Evolutionary conservation across 164 flowering plant genomes (phyloP), one percentile per base, ranked within the genome.

Genomic region (Echeveria elegans): DNA sequence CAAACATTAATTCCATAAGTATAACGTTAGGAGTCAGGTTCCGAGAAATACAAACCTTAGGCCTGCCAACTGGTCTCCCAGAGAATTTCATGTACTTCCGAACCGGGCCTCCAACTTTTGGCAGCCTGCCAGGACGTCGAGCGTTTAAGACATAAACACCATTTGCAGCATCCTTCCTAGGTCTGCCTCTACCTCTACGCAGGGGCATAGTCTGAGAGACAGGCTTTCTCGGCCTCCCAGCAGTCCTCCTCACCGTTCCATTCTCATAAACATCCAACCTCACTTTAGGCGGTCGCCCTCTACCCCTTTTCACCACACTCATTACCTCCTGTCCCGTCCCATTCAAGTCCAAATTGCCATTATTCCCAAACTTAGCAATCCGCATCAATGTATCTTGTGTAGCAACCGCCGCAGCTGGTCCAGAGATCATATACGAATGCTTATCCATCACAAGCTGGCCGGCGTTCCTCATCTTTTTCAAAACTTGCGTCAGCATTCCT

Each of bases 341-440:
- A 19, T 53, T 53, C 31, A 53, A 53, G 15, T 69, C 71, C n/a
- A n/a, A 14, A 67, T 50, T 4, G 66, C 43, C 30, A n/a, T n/a
- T n/a, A n/a, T 48, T 62, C 24, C 38, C 68, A 18, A 19, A 24
- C 59, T 31, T 5, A 4, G 38, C 19, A 24, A 34, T n/a, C 53
- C 16, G 61, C 48, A 19, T 14, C 48, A 64, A 23, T 4, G 40
- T 38, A 26, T 29, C 38, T 37, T 18, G 68, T 63, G 23, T 69
- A 18, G 45, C 14, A 40, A 15, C 0, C 0, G 68, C 36, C 8
- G 71, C 71, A 59, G 48, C 72, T 65, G 86, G 71, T 72, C 79
- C 72, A 24, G 86, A 76, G 34, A 84, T 85, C 79, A 65, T 76
- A 80, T 86, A 88, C 36, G 89, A 86, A 67, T 83, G 81, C 71